These are phyloP conservation scores for Blastosporella zonata DNA, from an alignment of 1,284 basidiomycete genomes.

Conservation along the genomic window DNA sequence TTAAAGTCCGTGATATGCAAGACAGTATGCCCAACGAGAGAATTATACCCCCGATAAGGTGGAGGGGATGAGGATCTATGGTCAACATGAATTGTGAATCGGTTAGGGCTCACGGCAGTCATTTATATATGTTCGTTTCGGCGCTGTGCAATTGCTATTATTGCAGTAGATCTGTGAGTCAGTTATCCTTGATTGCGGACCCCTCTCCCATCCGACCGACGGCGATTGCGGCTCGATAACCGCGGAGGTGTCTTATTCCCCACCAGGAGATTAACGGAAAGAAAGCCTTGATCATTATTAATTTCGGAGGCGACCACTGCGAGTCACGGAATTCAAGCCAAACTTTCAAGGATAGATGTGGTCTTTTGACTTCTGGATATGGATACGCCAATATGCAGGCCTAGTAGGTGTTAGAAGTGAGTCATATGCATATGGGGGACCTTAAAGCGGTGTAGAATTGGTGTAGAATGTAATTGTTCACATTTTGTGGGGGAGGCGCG, in stretches of 20 bases:
- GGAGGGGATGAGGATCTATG: constrained; percentile 9
- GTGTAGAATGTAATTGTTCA: too few species aligned
- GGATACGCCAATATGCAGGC: too few species aligned
- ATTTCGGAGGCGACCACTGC: too few species aligned
- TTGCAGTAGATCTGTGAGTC: constrained; percentile 6
- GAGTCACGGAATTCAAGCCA: too few species aligned
- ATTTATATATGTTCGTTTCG: constrained; percentile 5
- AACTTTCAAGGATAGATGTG: too few species aligned
- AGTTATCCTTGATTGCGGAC: constrained; percentile 3
- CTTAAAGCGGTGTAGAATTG: too few species aligned
- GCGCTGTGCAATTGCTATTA: constrained; percentile 5
- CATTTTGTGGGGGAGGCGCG: too few species aligned
- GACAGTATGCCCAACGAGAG: constrained; percentile 1
- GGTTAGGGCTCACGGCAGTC: neutral
- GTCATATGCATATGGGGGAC: too few species aligned
- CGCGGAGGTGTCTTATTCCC: neutral
- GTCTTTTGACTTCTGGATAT: too few species aligned
- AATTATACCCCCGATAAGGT: constrained; percentile 6
- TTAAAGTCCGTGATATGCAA: constrained; percentile 1
- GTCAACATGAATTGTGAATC: neutral
- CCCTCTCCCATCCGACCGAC: neutral
- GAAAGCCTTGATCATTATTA: too few species aligned
- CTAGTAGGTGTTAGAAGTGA: too few species aligned
- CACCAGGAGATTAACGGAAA: neutral
- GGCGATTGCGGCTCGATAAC: neutral